A percentile compares a stretch with the other conserved stretches of the same genome.
Conservation (phyloP, 495 filamentous ascomycete genomes). For the Penicillium dipodomyicola region DNA sequence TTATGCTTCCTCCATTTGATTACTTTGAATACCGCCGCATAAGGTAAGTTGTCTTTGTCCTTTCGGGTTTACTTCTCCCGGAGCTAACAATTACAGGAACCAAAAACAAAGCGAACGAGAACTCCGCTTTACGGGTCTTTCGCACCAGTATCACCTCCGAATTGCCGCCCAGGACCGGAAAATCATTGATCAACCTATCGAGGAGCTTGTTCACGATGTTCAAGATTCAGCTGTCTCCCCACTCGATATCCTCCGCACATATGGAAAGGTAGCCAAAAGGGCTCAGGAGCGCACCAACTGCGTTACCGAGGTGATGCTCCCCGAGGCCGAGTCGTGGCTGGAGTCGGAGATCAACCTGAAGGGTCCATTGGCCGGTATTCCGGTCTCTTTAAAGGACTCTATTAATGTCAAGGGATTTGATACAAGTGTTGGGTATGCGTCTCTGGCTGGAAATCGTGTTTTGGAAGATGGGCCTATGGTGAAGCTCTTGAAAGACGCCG, state of each 20-base stretch:
- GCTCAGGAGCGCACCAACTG: conserved; percentile 90
- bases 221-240: conserved; percentile 64
- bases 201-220: conserved; percentile 73
- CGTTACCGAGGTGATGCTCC: conserved; percentile 83
- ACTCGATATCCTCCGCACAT: conserved; percentile 77
- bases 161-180: conserved; percentile 59
- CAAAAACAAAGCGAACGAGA: conserved; percentile 76
- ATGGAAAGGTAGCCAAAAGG: conserved; percentile 81
- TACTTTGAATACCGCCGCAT: conserved; percentile 56
- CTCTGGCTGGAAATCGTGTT: conserved; percentile 63
- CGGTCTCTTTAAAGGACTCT: conserved; percentile 85
- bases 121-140: conserved; percentile 63
- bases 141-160: conserved; percentile 59
- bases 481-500: conserved; percentile 80
- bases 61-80: not conserved
- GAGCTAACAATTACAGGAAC: conserved; percentile 50
- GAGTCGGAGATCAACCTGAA: conserved; percentile 67
- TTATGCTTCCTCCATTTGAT: conserved; percentile 58
- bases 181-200: conserved; percentile 72
- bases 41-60: conserved; percentile 38
- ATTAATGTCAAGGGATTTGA: conserved; percentile 86
- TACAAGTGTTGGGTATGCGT: conserved; percentile 76
- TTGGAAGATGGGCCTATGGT: conserved; percentile 71
- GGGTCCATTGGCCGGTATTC: conserved; percentile 87
- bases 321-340: conserved; percentile 76